Percentiles rank a stretch among this genome's conserved stretches.
phyloP scores from a whole-genome alignment of 2,329 filamentous ascomycete species.

The Bipolaris cookei region DNA sequence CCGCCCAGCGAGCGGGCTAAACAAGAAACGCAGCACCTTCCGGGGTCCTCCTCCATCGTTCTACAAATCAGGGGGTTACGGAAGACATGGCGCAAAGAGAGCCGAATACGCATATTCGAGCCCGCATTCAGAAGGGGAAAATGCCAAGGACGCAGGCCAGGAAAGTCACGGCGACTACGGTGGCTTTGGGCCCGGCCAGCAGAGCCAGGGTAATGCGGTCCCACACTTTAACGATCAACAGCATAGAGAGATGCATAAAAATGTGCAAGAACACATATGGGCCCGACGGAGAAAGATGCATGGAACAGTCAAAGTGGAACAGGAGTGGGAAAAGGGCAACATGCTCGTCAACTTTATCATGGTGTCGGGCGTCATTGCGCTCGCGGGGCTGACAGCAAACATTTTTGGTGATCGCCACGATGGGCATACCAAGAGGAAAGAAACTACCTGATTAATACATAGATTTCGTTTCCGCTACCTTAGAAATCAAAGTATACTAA shows the following conservation, averaged over 20 bases:
- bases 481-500: background rate
- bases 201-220: slow-evolving; percentile 58
- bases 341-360: slow-evolving; percentile 41
- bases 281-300: slow-evolving; percentile 46
- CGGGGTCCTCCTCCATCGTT: slow-evolving; percentile 88
- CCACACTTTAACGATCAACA: slow-evolving; percentile 78
- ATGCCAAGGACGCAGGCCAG: slow-evolving; percentile 32
- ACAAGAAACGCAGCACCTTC: slow-evolving; percentile 75
- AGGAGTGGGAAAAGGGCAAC: slow-evolving; percentile 35
- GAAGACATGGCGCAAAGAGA: slow-evolving; percentile 66
- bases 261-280: slow-evolving; percentile 62
- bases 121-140: slow-evolving; percentile 14
- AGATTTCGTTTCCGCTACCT: background rate
- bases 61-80: slow-evolving; percentile 82
- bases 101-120: slow-evolving; percentile 52
- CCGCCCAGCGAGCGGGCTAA: slow-evolving; percentile 80
- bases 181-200: slow-evolving; percentile 67
- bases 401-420: slow-evolving; percentile 24
- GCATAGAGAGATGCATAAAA: slow-evolving; percentile 76
- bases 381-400: slow-evolving; percentile 33
- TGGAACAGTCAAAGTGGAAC: slow-evolving; percentile 22
- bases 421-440: slow-evolving; percentile 7
- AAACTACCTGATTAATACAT: slow-evolving; percentile 2
- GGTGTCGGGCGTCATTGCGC: slow-evolving; percentile 34
- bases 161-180: slow-evolving; percentile 43